These are phyloP conservation scores for Kluyveromyces dobzhanskii DNA, from an alignment of 805 yeast species.

Conservation along the genomic window DNA sequence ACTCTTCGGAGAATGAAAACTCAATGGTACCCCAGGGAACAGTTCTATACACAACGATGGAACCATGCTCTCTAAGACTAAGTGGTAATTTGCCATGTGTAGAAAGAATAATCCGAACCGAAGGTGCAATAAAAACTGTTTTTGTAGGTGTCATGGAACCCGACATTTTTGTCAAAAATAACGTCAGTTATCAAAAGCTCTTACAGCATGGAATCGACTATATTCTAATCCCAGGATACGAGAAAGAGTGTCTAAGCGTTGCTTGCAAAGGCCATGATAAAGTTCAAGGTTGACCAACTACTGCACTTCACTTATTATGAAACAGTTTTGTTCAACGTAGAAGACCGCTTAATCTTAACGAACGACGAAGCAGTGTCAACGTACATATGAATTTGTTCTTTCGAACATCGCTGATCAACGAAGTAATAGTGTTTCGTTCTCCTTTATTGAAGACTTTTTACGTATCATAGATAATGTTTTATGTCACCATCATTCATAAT, in stretches of 20 bases:
- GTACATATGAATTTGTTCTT: too few species aligned
- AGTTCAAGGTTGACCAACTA: not conserved
- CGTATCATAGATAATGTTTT: too few species aligned
- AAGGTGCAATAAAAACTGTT: conserved; percentile 51
- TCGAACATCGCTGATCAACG: too few species aligned
- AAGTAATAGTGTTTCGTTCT: too few species aligned
- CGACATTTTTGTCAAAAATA: conserved; percentile 73
- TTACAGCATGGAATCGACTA: conserved; percentile 56
- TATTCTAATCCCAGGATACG: conserved; percentile 76
- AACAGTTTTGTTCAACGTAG: too few species aligned
- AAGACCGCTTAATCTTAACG: too few species aligned
- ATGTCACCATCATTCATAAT: too few species aligned
- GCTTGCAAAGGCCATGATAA: conserved; percentile 64
- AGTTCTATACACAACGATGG: conserved; percentile 91
- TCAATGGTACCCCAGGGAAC: conserved; percentile 60
- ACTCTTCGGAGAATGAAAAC: conserved; percentile 32
- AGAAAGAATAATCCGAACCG: conserved; percentile 56
- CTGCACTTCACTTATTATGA: too few species aligned
- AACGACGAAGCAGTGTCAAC: too few species aligned
- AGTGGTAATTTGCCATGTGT: conserved; percentile 90
- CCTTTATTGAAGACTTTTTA: too few species aligned
- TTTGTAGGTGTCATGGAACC: conserved; percentile 94
- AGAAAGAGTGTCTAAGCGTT: conserved; percentile 53
- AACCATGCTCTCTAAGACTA: conserved; percentile 82
- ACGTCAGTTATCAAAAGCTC: conserved; percentile 52